These are phyloP conservation scores for Annulohypoxylon truncatum DNA, from an alignment of 2,329 filamentous ascomycete genomes.

Conservation along the genomic window DNA sequence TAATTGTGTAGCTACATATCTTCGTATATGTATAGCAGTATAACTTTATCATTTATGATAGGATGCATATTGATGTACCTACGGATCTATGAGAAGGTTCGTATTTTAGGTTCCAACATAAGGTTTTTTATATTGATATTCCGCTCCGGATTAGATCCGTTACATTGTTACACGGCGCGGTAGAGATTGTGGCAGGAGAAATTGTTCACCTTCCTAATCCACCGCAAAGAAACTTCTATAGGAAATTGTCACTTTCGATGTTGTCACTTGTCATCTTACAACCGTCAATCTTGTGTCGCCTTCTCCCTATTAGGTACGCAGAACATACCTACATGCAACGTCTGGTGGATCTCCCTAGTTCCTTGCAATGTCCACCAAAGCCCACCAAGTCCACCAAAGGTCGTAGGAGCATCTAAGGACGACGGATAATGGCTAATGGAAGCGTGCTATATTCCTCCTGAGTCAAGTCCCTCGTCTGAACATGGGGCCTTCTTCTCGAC, in stretches of 20 bases:
- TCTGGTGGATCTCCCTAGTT: conserved; percentile 10
- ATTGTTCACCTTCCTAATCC: neutral
- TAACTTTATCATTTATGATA: neutral
- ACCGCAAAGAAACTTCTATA: conserved; percentile 21
- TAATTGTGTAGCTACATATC: neutral
- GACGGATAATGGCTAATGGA: neutral
- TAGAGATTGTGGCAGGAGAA: conserved; percentile 17
- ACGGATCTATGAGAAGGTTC: neutral
- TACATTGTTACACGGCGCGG: conserved; percentile 12
- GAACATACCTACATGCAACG: neutral
- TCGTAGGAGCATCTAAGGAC: neutral
- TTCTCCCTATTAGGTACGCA: no score
- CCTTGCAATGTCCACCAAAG: neutral
- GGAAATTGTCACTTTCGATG: conserved; percentile 6
- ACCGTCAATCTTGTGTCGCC: conserved; percentile 21
- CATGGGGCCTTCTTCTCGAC: conserved; percentile 27
- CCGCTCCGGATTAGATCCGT: conserved; percentile 26
- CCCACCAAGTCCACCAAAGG: neutral
- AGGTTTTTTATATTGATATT: conserved; percentile 22
- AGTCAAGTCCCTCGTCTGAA: conserved; percentile 15
- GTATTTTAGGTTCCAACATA: neutral
- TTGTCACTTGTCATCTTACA: conserved; percentile 12
- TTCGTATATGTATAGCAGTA: conserved; percentile 1
- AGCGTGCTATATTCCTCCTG: conserved; percentile 4
- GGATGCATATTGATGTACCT: neutral